Base-by-base conservation (phyloP, 768 basidiomycete genomes). In the Leucocoprinus birnbaumii region DNA sequence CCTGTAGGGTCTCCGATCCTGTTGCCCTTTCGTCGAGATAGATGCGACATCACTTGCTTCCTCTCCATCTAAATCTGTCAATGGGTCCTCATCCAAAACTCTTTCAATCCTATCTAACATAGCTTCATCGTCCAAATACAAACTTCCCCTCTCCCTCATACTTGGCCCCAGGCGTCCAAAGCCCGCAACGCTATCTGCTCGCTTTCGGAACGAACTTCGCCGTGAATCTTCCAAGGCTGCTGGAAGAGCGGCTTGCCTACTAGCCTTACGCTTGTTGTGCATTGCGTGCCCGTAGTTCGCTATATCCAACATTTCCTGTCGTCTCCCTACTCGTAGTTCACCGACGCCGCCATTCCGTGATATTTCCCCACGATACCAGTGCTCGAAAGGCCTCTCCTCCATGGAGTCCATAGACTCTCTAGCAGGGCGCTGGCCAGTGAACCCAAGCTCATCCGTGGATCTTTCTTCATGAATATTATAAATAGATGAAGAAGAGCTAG, bases 341-440 rank as follows among this genome's bases (percentile, higher is more conserved):
- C 91, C 91, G 10, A 93, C 89, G n/a, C 91, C 91, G 22, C 91
- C 91, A 63, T 94, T 94, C 46, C 91, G 79, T 11, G 90, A 85
- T 3, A 90, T 81, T 61, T 94, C 91, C 1, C 91, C 91, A 47
- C 91, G 85, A 65, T 94, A 94, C 91, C 91, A 93, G 63, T 94
- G 91, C 62, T 93, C 89, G 57, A 86, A 93, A 0, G 90, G 90
- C 13, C 81, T 80, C 64, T 93, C 91, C 58, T 90, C 89, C 4
- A 14, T 19, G 5, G 47, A 37, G n/a, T 48, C 38, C 9, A 38
- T 31, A 14, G 89, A 91, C 21, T 92, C 89, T 22, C 71, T 78
- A 3, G 89, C 89, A 35, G 71, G 64, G 42, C 74, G 75, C 24
- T 40, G 27, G 14, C 16, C 21, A 75, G 72, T 8, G 66, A 58